Evolutionary conservation across 139 green algal species (phyloP).

Genomic region (Volvox reticuliferus): DNA sequence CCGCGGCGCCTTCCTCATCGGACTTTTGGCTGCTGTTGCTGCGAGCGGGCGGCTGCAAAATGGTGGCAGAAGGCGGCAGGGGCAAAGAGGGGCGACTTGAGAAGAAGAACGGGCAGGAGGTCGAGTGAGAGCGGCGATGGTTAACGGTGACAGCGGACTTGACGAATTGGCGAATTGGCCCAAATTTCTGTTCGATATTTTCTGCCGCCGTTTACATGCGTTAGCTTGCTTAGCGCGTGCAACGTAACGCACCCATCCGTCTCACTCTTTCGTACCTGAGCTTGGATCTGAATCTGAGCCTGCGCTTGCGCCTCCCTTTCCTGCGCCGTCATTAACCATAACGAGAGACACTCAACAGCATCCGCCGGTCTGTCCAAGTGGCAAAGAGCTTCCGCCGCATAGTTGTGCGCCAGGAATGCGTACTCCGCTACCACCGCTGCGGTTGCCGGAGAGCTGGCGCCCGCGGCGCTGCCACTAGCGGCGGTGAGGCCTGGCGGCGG

Average conservation of each 20-base stretch:
- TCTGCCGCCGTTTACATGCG: too few species aligned
- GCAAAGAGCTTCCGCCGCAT: slow-evolving; percentile 45
- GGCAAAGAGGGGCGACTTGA: not conserved
- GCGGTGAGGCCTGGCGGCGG: not conserved
- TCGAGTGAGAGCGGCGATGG: too few species aligned
- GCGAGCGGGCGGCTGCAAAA: too few species aligned
- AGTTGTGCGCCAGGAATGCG: slow-evolving; percentile 5
- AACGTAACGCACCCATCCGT: not conserved
- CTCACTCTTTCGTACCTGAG: not conserved
- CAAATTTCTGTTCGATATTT: too few species aligned
- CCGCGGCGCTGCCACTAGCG: not conserved
- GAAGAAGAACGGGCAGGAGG: not conserved
- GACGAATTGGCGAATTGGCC: too few species aligned
- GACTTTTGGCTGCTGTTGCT: slow-evolving; percentile 8
- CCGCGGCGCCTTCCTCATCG: not conserved
- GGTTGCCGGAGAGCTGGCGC: not conserved
- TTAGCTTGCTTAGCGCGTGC: too few species aligned
- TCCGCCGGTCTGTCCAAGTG: slow-evolving; percentile 9
- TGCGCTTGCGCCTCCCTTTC: not conserved
- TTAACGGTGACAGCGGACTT: too few species aligned
- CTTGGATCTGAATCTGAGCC: not conserved
- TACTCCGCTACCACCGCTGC: not conserved
- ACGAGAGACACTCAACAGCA: slow-evolving; percentile 32
- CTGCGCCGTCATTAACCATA: slow-evolving; percentile 35
- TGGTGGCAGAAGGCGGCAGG: not conserved